Evolutionary conservation across 2,329 filamentous ascomycete genomes (phyloP), one percentile per base, ranked within the genome.

Genomic region (Colletotrichum incanum): DNA sequence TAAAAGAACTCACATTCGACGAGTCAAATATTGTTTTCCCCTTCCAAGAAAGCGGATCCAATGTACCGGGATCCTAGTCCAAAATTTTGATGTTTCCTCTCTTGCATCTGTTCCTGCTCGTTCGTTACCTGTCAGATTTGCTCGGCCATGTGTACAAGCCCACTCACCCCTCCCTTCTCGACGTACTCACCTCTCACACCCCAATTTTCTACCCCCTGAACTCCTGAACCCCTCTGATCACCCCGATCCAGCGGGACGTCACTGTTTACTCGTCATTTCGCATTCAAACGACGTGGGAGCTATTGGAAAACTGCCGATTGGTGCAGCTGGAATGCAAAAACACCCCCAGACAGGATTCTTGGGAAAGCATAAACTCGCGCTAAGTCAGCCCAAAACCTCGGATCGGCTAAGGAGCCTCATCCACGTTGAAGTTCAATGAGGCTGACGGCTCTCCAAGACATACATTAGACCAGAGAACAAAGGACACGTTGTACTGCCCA

Each of bases 291-390:
- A 37, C 39, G 58, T 28, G 50, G 34, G 39, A 63, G 49, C 28
- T 23, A 9, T 49, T 52, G 68, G 68, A 68, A 72, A 34, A 37
- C 28, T 45, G 37, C 69, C 69, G 69, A 72, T 72, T 72, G 69
- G 69, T 26, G 41, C 39, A 67, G 31, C 34, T 67, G 26, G 45
- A 31, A 34, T 28, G n/a, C 31, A 28, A n/a, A n/a, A n/a, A 50
- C 47, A 14, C n/a, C 6, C 34, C 16, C 7, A 20, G 50, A n/a
- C 34, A 26, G 49, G 43, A 11, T 20, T 63, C 31, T 41, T 60
- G 39, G 31, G 18, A 50, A 55, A 31, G 9, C 20, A 43, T 54
- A 26, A 9, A 16, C 45, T 37, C 45, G 28, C n/a, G 45, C 60
- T 47, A 49, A 50, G 1, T 11, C 45, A 26, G 20, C 34, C 60